These are phyloP conservation scores for Cyberlindnera mississippiensis DNA, from an alignment of 805 yeast species.

Conservation along the genomic window DNA sequence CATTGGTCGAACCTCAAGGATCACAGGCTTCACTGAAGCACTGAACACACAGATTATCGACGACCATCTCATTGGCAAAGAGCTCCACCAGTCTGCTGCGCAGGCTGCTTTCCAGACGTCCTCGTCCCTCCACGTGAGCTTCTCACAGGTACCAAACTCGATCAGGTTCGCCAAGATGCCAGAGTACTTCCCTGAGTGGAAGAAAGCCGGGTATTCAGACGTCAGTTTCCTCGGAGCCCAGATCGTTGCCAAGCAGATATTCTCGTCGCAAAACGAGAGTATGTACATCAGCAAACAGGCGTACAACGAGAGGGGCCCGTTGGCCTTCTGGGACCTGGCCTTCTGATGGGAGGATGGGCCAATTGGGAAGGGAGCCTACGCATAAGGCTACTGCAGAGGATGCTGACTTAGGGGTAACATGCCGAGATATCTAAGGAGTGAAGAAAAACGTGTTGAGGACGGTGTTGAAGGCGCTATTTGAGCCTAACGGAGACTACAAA, in stretches of 20 bases:
- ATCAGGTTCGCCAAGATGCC: conserved; percentile 69
- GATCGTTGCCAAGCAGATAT: conserved; percentile 82
- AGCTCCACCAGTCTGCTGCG: conserved; percentile 27
- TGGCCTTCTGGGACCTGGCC: conserved; percentile 68
- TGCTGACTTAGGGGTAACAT: too few relatives aligned
- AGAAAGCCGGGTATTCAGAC: conserved; percentile 71
- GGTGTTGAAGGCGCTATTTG: too few relatives aligned
- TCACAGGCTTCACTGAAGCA: conserved; percentile 74
- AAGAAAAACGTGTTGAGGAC: too few relatives aligned
- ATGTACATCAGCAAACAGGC: conserved; percentile 64
- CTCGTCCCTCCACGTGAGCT: conserved; percentile 19
- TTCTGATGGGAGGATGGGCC: conserved; percentile 21
- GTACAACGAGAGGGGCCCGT: conserved; percentile 78
- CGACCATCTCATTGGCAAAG: conserved; percentile 45
- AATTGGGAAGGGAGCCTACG: neutral
- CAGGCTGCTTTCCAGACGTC: conserved; percentile 27
- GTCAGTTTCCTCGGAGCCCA: conserved; percentile 82
- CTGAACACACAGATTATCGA: conserved; percentile 54
- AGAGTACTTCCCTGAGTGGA: conserved; percentile 95
- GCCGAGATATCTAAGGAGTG: too few relatives aligned
- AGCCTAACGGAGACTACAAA: too few relatives aligned
- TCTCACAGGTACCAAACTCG: conserved; percentile 75
- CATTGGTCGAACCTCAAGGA: conserved; percentile 71
- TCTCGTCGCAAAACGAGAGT: conserved; percentile 55
- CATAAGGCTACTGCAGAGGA: too few relatives aligned